phyloP scores from a whole-genome alignment of 164 flowering plant species.

The Euptelea pleiosperma region DNA sequence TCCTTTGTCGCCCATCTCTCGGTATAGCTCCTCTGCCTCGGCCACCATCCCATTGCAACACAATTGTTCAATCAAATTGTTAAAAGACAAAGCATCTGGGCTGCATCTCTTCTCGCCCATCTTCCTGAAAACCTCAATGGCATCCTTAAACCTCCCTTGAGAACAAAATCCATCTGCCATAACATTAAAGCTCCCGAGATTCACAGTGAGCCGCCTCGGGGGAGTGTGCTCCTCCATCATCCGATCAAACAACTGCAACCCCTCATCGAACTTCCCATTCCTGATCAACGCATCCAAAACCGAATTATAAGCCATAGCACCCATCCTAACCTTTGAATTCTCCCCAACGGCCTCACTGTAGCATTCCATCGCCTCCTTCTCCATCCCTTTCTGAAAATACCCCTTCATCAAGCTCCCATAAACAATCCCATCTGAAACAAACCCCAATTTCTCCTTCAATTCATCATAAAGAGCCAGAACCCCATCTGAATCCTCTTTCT shows the following conservation, averaged over 20 bases:
- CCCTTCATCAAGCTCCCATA: conserved; percentile 81
- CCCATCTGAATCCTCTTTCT: conserved; percentile 47
- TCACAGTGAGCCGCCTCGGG: conserved; percentile 56
- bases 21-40: conserved; percentile 69
- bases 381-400: conserved; percentile 74
- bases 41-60: conserved; percentile 60
- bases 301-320: conserved; percentile 62
- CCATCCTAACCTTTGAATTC: conserved; percentile 49
- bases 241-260: conserved; percentile 58
- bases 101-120: conserved; percentile 74
- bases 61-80: conserved; percentile 78
- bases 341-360: conserved; percentile 47
- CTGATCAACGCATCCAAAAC: conserved; percentile 75
- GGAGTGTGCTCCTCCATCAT: conserved; percentile 66
- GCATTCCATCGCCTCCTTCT: conserved; percentile 79
- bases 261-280: conserved; percentile 78
- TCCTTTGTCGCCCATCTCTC: conserved; percentile 60
- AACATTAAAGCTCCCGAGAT: conserved; percentile 85
- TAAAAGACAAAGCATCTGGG: conserved; percentile 73
- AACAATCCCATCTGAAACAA: conserved; percentile 57
- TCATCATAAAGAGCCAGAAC: conserved; percentile 66
- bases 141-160: conserved; percentile 60
- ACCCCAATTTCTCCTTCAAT: conserved; percentile 64
- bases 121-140: conserved; percentile 61
- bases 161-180: conserved; percentile 72